Conservation (phyloP, 768 basidiomycete species). For the Trametes punicea region DNA sequence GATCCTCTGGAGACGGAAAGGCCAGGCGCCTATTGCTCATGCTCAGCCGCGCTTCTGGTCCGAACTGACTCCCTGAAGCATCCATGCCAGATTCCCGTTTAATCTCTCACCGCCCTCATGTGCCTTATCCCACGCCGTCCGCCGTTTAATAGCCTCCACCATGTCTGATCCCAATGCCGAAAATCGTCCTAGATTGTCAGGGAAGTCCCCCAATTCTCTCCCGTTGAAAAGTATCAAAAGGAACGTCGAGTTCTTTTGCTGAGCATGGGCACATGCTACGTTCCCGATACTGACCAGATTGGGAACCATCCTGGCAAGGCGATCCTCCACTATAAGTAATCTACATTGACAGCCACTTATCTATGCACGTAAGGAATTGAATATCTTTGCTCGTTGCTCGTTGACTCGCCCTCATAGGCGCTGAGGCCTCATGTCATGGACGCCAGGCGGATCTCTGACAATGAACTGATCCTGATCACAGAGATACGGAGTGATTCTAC, state of each 20-base stretch:
- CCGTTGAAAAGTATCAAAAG: not conserved
- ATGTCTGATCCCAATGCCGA: no score
- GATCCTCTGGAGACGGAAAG: no score
- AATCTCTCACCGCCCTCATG: no score
- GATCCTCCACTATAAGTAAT: not conserved
- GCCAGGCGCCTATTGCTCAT: no score
- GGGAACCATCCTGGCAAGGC: not conserved
- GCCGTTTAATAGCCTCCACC: no score
- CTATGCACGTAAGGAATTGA: not conserved
- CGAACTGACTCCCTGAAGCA: no score
- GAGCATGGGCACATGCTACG: not conserved
- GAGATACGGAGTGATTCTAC: not conserved
- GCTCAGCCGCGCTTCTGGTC: no score
- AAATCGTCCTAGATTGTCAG: not conserved
- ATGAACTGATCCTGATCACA: slow-evolving; percentile 17
- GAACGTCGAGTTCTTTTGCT: not conserved
- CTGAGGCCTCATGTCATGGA: slow-evolving; percentile 9
- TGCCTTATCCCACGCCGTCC: no score
- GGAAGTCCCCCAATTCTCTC: not conserved
- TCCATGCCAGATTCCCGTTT: no score
- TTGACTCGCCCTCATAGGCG: not conserved
- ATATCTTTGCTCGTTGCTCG: not conserved
- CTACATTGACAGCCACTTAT: not conserved
- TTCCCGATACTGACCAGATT: not conserved
- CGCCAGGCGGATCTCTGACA: slow-evolving; percentile 20